phyloP scores from a whole-genome alignment of 2,329 filamentous ascomycete species.

The Aspergillus sp. region DNA sequence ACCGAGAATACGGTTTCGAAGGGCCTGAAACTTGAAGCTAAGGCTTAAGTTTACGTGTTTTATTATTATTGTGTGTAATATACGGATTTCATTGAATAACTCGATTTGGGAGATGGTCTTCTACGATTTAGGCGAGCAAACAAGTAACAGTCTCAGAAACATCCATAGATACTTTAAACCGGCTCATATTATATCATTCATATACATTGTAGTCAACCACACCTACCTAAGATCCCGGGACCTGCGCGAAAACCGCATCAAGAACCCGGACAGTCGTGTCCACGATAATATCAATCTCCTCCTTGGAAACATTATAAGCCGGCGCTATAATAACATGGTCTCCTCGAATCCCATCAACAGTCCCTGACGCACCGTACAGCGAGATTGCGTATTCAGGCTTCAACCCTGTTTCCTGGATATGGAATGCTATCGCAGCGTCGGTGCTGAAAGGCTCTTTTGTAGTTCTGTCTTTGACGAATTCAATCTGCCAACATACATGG shows the following conservation, averaged over 20 bases:
- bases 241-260: conserved; percentile 46
- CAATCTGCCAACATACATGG: conserved; percentile 38
- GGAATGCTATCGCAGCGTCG: conserved; percentile 45
- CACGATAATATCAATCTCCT: conserved; percentile 59
- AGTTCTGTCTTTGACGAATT: conserved; percentile 57
- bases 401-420: conserved; percentile 53
- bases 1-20: conserved; percentile 20
- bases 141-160: no score
- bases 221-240: background rate
- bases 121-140: no score
- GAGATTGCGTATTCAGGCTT: conserved; percentile 50
- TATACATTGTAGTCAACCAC: background rate
- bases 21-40: conserved; percentile 23
- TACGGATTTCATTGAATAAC: background rate
- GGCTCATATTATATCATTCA: no score
- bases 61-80: background rate
- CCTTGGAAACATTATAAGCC: conserved; percentile 62
- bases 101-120: background rate
- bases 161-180: no score
- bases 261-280: conserved; percentile 53
- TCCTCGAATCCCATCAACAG: conserved; percentile 58
- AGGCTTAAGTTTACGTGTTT: conserved; percentile 14
- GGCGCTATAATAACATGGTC: conserved; percentile 72
- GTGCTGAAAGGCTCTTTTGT: conserved; percentile 56
- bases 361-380: conserved; percentile 65